Conservation (phyloP, 345 rosid genomes). For the Eucalyptus cloeziana region DNA sequence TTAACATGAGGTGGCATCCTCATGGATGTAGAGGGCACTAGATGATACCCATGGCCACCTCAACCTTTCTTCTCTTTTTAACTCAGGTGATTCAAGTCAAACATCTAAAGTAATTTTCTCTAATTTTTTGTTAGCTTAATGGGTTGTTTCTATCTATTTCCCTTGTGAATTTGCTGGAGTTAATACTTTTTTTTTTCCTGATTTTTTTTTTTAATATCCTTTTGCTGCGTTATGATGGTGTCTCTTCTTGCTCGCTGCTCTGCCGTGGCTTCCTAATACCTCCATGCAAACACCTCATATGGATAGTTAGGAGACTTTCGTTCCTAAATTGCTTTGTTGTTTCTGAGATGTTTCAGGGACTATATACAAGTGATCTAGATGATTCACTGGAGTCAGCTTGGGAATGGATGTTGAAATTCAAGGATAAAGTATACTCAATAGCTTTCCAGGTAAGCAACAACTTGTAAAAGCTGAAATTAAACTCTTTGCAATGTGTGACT, state of each 20-base stretch:
- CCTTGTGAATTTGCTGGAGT: background rate
- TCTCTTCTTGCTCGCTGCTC: background rate
- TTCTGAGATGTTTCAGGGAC: constrained; percentile 38
- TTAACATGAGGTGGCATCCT: background rate
- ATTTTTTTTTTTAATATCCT: background rate
- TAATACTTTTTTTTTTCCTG: background rate
- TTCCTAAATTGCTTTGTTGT: background rate
- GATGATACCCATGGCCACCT: background rate
- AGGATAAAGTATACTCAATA: constrained; percentile 62
- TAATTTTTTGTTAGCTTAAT: background rate
- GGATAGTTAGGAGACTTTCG: background rate
- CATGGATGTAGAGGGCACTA: background rate
- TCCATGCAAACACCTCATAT: background rate
- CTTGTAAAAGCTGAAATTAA: background rate
- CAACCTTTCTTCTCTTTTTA: background rate
- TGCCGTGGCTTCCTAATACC: background rate
- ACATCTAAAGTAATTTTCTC: background rate
- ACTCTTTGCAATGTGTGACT: constrained; percentile 14
- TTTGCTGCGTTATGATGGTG: background rate
- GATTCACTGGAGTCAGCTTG: constrained; percentile 61
- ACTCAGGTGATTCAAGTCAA: background rate
- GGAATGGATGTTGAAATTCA: constrained; percentile 73
- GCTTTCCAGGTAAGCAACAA: constrained; percentile 59
- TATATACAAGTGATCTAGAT: constrained; percentile 55
- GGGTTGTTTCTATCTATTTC: background rate